A percentile compares a stretch with the other conserved stretches of the same genome.
Evolutionary conservation across 176 grass and related monocot genomes (phyloP).

Genomic region (Aegilops longissima): DNA sequence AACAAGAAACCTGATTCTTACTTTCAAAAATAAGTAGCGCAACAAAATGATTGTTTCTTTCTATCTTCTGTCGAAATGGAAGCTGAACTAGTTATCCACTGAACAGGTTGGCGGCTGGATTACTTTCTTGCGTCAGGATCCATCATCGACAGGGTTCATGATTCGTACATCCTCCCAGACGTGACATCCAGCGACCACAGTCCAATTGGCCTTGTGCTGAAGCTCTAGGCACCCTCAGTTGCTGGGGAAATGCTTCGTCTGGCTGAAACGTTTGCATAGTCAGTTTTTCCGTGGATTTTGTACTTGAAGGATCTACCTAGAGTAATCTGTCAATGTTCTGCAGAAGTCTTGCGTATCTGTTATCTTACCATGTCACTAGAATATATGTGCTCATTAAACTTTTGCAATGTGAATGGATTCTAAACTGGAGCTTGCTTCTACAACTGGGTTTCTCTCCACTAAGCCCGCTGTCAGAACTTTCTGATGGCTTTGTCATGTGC

Average conservation of each 20-base stretch:
- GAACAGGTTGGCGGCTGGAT: slow-evolving; percentile 79
- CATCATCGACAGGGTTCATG: slow-evolving; percentile 57
- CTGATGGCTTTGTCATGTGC: background rate
- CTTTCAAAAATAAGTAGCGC: background rate
- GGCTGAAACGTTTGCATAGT: background rate
- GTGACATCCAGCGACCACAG: slow-evolving; percentile 76
- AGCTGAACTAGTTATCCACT: background rate
- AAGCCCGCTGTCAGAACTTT: background rate
- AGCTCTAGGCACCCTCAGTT: slow-evolving; percentile 40
- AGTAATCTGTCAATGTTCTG: background rate
- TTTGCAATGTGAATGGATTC: background rate
- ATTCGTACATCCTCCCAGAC: slow-evolving; percentile 79
- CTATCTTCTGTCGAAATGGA: background rate
- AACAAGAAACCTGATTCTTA: background rate
- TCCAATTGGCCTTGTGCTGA: slow-evolving; percentile 80
- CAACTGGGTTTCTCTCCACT: background rate
- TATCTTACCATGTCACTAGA: background rate
- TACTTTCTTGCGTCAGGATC: slow-evolving; percentile 81
- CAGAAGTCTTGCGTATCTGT: background rate
- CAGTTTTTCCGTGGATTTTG: background rate
- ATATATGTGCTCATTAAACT: background rate
- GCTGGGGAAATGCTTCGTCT: slow-evolving; percentile 16
- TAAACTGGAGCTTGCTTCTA: background rate
- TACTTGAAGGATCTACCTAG: background rate
- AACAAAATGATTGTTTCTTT: background rate